A percentile compares a stretch with the other conserved stretches of the same genome.
phyloP scores from a whole-genome alignment of 208 protist genomes.

The Porcisia hertigi region DNA sequence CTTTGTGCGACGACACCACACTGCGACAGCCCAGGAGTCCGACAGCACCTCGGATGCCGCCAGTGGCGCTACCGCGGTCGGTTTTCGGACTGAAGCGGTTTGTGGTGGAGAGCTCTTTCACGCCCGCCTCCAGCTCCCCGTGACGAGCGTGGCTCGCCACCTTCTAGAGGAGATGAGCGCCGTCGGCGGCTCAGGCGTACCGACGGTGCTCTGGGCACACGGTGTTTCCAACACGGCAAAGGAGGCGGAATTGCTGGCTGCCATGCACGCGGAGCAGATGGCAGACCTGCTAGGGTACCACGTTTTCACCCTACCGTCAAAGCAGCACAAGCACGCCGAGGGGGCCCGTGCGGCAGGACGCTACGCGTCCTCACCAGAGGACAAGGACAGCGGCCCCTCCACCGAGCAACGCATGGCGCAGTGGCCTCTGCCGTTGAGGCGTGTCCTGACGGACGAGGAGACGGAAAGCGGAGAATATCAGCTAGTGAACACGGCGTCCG shows the following conservation, averaged over 20 bases:
- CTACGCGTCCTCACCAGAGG: slow-evolving; percentile 73
- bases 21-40: slow-evolving; percentile 1
- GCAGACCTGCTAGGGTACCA: slow-evolving; percentile 87
- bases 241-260: slow-evolving; percentile 77
- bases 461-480: slow-evolving; percentile 82
- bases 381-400: slow-evolving; percentile 25
- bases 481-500: slow-evolving; percentile 50
- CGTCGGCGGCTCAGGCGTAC: slow-evolving; percentile 1
- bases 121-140: slow-evolving; percentile 24
- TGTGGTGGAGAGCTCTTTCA: slow-evolving; percentile 21
- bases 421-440: slow-evolving; percentile 73
- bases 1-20: slow-evolving; percentile 77
- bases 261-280: slow-evolving; percentile 87
- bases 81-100: slow-evolving; percentile 20
- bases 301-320: slow-evolving; percentile 85
- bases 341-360: slow-evolving; percentile 72
- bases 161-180: slow-evolving; percentile 1
- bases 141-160: slow-evolving; percentile 3
- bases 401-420: slow-evolving; percentile 9
- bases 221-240: slow-evolving; percentile 70
- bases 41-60: not conserved
- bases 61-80: not conserved
- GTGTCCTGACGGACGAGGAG: slow-evolving; percentile 59
- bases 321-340: slow-evolving; percentile 83
- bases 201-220: slow-evolving; percentile 67